Base-by-base conservation (phyloP, 176 grass and related monocot genomes). In the Carex cristatella region DNA sequence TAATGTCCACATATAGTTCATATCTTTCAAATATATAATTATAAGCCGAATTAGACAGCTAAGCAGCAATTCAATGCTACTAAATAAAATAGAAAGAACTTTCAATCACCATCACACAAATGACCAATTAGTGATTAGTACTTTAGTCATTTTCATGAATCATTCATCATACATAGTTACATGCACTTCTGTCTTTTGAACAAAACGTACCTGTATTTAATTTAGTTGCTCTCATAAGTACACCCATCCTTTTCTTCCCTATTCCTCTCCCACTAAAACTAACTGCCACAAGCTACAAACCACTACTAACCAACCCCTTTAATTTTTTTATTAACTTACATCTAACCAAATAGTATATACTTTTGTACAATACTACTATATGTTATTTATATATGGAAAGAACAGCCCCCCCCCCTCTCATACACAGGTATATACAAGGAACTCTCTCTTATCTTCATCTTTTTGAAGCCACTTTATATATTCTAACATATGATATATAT, bases 221-320 rank as follows among this genome's bases (percentile, higher is more conserved):
- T 37, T 33, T 62, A 81, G 79, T 60, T 60, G 78, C 79, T 81
- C 6, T 81, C 30, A n/a, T 28, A 81, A 81, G 37, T 82, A 65
- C 62, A 82, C 10, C 37, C 81, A 66, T 65, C 37, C 42, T 66
- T 83, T 83, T 69, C 81, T 23, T 83, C 63, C 81, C 64, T 66
- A 69, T 13, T 48, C n/a, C 12, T 28, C 81, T 48, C 7, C 42
- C 81, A 82, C 81, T 83, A 83, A 78, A 69, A 83, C 61, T 67
- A 82, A 82, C 61, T 32, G 27, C 81, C 62, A 83, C 15, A 83
- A 83, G 44, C 48, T 69, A 83, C 61, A 69, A 83, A 66, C 81
- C 60, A 83, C 40, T 42, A 48, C 61, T 83, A 64, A 83, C 44
- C 64, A 32, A 16, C 62, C 57, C 60, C 31, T 38, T 55, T 15